These are phyloP conservation scores for Eragrostis curvula DNA, from an alignment of 176 grass and related monocot genomes.

Conservation along the genomic window DNA sequence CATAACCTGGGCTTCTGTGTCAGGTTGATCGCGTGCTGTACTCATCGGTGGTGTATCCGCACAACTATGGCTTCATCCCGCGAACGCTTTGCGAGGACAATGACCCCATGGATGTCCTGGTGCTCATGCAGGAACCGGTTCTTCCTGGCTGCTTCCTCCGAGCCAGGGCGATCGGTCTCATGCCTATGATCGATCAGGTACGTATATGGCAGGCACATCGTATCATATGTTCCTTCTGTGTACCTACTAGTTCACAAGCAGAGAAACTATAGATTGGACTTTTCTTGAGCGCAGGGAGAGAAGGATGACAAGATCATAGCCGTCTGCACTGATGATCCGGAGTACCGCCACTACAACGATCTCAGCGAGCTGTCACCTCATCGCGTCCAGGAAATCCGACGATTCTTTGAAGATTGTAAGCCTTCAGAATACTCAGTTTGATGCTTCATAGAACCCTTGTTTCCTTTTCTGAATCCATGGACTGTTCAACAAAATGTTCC, in stretches of 20 bases:
- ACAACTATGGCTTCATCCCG: constrained; percentile 80
- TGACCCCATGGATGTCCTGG: constrained; percentile 78
- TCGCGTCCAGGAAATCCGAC: constrained; percentile 66
- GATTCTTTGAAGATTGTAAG: constrained; percentile 83
- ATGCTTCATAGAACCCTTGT: too few relatives aligned
- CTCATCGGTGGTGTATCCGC: constrained; percentile 80
- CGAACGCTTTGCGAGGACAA: constrained; percentile 83
- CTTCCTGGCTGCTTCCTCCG: constrained; percentile 71
- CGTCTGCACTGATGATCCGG: constrained; percentile 73
- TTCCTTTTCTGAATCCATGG: neutral
- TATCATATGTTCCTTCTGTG: neutral
- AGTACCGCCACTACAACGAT: constrained; percentile 69
- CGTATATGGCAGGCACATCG: neutral
- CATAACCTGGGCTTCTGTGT: neutral
- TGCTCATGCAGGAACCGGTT: constrained; percentile 76
- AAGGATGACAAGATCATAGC: constrained; percentile 87
- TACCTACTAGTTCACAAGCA: neutral
- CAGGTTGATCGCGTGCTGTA: constrained; percentile 75
- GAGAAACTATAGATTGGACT: neutral
- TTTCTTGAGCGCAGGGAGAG: constrained; percentile 51
- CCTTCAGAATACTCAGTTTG: neutral
- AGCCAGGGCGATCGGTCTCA: constrained; percentile 77
- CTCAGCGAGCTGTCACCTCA: constrained; percentile 74
- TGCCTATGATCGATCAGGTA: constrained; percentile 89
- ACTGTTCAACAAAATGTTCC: neutral